Conservation (phyloP, 2,329 filamentous ascomycete species). For the Colletotrichum tanaceti region DNA sequence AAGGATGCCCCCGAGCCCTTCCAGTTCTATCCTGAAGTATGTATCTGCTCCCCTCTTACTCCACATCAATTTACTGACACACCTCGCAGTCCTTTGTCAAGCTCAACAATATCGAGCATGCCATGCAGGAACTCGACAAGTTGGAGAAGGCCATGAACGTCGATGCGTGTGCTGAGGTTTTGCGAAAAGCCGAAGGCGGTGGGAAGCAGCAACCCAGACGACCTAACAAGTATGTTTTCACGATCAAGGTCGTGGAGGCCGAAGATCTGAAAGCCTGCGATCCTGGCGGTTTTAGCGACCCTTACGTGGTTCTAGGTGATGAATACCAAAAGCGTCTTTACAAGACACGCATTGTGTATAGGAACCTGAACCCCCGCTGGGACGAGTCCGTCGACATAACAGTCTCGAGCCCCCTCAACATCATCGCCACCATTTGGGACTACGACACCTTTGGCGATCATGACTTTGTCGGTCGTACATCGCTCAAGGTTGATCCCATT, state of each 20-base stretch:
- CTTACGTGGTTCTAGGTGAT: constrained; percentile 95
- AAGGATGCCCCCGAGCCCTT: constrained; percentile 97
- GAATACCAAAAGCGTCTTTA: constrained; percentile 97
- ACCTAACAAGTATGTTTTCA: constrained; percentile 93
- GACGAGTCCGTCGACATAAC: constrained; percentile 97
- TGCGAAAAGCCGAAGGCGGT: constrained; percentile 79
- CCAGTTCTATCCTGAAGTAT: constrained; percentile 92
- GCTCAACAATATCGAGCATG: constrained; percentile 97
- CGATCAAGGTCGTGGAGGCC: constrained; percentile 97
- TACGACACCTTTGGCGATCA: constrained; percentile 98
- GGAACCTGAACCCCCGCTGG: constrained; percentile 93
- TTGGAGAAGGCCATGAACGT: constrained; percentile 91
- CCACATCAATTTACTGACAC: neutral
- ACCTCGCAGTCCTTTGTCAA: constrained; percentile 86
- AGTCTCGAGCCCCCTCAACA: constrained; percentile 88
- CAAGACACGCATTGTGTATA: constrained; percentile 92
- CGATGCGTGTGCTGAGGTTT: constrained; percentile 85
- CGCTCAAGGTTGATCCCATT: constrained; percentile 95
- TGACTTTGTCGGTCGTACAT: constrained; percentile 96
- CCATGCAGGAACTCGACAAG: constrained; percentile 90
- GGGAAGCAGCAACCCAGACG: constrained; percentile 71
- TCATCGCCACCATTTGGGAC: constrained; percentile 98
- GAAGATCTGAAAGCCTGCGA: constrained; percentile 99
- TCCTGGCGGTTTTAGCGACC: constrained; percentile 92
- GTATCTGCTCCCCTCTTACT: constrained; percentile 43